phyloP scores from a whole-genome alignment of 192 early-diverging fungal species.

The Coemansia sp. region DNA sequence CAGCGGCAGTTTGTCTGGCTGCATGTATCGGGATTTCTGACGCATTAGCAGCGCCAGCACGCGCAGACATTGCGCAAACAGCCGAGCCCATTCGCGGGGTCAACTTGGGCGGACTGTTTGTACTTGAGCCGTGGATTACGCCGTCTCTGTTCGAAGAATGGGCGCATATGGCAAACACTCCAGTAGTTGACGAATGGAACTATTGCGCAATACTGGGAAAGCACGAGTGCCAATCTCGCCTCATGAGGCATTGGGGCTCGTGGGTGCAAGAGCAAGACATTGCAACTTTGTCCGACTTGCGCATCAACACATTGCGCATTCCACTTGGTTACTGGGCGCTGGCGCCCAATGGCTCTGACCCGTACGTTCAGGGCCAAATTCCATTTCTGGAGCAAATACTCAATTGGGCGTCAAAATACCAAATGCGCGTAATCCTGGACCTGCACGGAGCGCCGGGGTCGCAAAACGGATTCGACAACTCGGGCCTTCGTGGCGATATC shows the following conservation, averaged over 20 bases:
- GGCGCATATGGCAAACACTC: constrained; percentile 19
- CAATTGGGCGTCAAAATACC: constrained; percentile 64
- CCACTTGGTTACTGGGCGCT: constrained; percentile 75
- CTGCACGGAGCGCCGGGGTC: constrained; percentile 72
- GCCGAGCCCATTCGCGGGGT: constrained; percentile 60
- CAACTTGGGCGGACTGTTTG: constrained; percentile 71
- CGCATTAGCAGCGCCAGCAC: neutral
- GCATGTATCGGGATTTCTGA: neutral
- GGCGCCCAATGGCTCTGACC: constrained; percentile 52
- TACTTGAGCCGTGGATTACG: constrained; percentile 66
- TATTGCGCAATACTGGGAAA: constrained; percentile 61
- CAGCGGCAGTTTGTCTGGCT: neutral
- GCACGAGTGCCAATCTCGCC: constrained; percentile 45
- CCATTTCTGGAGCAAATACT: constrained; percentile 59
- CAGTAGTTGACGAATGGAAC: constrained; percentile 64
- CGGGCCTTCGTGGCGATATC: constrained; percentile 47
- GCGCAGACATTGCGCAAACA: neutral
- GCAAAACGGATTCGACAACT: constrained; percentile 67
- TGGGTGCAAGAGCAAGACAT: constrained; percentile 67
- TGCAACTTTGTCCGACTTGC: constrained; percentile 51
- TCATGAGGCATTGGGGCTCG: constrained; percentile 60
- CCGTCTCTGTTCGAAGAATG: constrained; percentile 52
- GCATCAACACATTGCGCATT: constrained; percentile 69
- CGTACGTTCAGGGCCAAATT: constrained; percentile 61
- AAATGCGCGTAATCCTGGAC: constrained; percentile 67